Base-by-base conservation (phyloP, 805 yeast species). In the Nakazawaea laoshanensis region DNA sequence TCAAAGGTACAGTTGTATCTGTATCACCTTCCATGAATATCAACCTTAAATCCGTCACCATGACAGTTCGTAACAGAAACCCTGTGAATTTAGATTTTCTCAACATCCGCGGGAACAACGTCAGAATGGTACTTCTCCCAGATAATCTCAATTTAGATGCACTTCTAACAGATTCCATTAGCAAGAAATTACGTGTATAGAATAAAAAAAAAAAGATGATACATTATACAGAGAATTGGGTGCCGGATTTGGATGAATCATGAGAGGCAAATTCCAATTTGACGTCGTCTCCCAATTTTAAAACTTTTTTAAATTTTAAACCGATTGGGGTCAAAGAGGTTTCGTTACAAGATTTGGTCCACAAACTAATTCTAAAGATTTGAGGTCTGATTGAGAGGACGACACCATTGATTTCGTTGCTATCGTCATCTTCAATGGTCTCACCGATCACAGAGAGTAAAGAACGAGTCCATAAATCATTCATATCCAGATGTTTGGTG, bases 21-120 rank as follows among this genome's bases (percentile, higher is more conserved):
- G 95, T 92, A 25, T 67, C 95, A 3, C 95, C 96, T 18, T 71
- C 82, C 41, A 88, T 88, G 97, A 88, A 88, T 55, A 76, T 88
- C 28, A 75, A 85, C 4, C 55, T 88, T 40, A 76, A 81, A 46
- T 82, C 81, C 42, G 89, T 84, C 30, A 82, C 78, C 45, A 75
- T 89, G 70, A 76, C 88, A 3, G 67, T 82, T 27, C 73, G 70
- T 35, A 69, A 77, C 49, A 74, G 83, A 36, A 83, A 75, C 35
- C 81, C 94, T 1, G 67, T 75, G 24, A 56, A 70, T 9, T 59
- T 87, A 43, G 94, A 85, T 45, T 82, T 70, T 53, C 79, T 88
- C 47, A 86, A 82, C 46, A 70, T 89, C 20, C 69, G 97, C 48
- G 97, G 97, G 3, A 88, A 78, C 56, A 89, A 84, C 35, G 80